Base-by-base conservation (phyloP, 345 rosid genomes). In the Nasturtium officinale region DNA sequence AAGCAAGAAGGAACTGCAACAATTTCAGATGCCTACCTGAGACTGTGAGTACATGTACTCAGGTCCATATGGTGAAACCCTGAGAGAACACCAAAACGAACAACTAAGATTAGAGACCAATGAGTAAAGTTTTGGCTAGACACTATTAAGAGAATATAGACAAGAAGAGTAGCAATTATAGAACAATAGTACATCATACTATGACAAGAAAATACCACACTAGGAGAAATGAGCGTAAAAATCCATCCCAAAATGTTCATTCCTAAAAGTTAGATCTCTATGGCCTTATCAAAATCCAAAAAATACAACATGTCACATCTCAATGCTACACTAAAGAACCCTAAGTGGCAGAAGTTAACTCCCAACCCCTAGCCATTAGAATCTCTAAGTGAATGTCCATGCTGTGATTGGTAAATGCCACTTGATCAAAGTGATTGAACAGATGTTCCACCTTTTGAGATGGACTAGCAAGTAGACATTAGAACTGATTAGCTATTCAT, bases 21-120 rank as follows among this genome's bases (percentile, higher is more conserved):
- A 26, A 6, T 63, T 65, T 60, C 21, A 33, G 10, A 47, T 10
- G 25, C 50, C 50, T 69, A 56, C 67, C 67, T 75, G 78, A 67
- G 93, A 91, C 89, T 95, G 99, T 61, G 91, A 85, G 57, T 91
- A 90, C 72, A 85, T 80, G 61, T 87, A 90, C 54, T 95, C 98
- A 61, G 85, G 87, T 64, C 90, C 92, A 63, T 91, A 87, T 26
- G 92, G 74, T 45, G 98, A 63, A 68, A 88, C 89, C 72, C 99
- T 95, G 85, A 82, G 81, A 45, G 60, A 54, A 53, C 28, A 62
- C 65, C 69, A 61, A 46, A 63, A 48, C 5, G 13, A 18, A 7
- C 15, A 63, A 20, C 37, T 35, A 46, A 7, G 11, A 35, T 70
- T 57, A 70, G 55, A 37, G 28, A 56, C 47, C 23, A 35, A 8